phyloP scores from a whole-genome alignment of 441 rosid genomes.

The Hura crepitans region DNA sequence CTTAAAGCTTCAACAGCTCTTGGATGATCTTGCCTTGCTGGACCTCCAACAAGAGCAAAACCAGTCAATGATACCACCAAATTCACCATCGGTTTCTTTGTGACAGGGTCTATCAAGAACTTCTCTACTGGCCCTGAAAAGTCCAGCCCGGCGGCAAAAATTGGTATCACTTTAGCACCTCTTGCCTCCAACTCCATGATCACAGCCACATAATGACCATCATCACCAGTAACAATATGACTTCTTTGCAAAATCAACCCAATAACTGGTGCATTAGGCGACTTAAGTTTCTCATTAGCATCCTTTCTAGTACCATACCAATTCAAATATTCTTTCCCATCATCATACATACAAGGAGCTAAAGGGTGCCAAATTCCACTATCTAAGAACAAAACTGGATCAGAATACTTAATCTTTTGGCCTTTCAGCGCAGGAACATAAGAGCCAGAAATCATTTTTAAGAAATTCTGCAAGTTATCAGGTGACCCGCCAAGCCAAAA shows the following conservation, averaged over 20 bases:
- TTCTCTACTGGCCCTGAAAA: constrained; percentile 93
- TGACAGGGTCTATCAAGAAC: constrained; percentile 59
- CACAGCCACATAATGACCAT: constrained; percentile 94
- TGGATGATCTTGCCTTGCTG: constrained; percentile 98
- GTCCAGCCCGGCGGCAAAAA: constrained; percentile 92
- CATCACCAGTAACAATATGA: constrained; percentile 98
- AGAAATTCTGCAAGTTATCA: constrained; percentile 84
- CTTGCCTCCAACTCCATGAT: constrained; percentile 96
- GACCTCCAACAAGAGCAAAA: constrained; percentile 98
- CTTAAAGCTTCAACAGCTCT: constrained; percentile 86
- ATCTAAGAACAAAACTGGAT: constrained; percentile 93
- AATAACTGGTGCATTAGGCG: constrained; percentile 58
- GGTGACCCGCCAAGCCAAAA: constrained; percentile 99
- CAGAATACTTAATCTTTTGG: constrained; percentile 65
- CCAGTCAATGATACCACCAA: constrained; percentile 85
- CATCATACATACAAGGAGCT: constrained; percentile 93
- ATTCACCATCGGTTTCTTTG: constrained; percentile 67
- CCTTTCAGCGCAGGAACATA: constrained; percentile 86
- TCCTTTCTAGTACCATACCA: constrained; percentile 92
- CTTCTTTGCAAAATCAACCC: constrained; percentile 93
- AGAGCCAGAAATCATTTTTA: constrained; percentile 94
- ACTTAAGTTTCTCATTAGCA: constrained; percentile 64
- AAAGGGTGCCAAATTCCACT: constrained; percentile 96
- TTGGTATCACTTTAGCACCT: constrained; percentile 96
- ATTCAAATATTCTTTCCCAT: constrained; percentile 90